Evolutionary conservation across 768 basidiomycete species (phyloP), one percentile per base, ranked within the genome.

Genomic region (Termitomyces titanicus): DNA sequence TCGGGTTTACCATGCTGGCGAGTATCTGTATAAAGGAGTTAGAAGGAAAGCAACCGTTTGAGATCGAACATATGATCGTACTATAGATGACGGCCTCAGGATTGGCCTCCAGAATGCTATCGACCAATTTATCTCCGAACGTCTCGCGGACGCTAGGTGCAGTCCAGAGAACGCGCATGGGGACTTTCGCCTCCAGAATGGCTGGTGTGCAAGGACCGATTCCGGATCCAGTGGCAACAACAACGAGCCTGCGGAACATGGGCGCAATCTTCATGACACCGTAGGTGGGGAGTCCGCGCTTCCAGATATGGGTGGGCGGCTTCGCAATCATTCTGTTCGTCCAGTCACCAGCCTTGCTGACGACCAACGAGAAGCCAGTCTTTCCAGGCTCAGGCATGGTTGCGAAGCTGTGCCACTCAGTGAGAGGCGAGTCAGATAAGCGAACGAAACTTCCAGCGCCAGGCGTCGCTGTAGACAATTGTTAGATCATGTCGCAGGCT

Each of bases 281-380:
- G 58, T 74, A 81, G 17, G 78, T 78, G 10, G 83, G 81, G 29
- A 81, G 71, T 13, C 83, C 83, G 48, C 83, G 79, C 13, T 83
- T 77, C 81, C 81, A 86, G 25, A 86, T 65, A 53, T 78, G 56
- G 29, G 71, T 77, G 0, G 83, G 83, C 2, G 84, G 82, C 39
- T 82, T 72, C 11, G 57, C 63, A 53, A 85, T 85, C 59, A 77
- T 71, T 53, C 79, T 76, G 34, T 66, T 66, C 1, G 83, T 85
- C 83, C 83, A 85, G 65, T 85, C 83, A 35, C 83, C 83, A 25
- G 83, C 82, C 49, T 68, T 75, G 34, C 81, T 82, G 15, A 85
- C 79, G 25, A 86, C 78, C 20, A 82, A 73, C 2, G 83, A 84
- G 63, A 77, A 85, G 0, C 79, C 80, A 29, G 68, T 71, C 60